Base-by-base conservation (phyloP, 2,329 filamentous ascomycete genomes). In the Penicillium concentricum region DNA sequence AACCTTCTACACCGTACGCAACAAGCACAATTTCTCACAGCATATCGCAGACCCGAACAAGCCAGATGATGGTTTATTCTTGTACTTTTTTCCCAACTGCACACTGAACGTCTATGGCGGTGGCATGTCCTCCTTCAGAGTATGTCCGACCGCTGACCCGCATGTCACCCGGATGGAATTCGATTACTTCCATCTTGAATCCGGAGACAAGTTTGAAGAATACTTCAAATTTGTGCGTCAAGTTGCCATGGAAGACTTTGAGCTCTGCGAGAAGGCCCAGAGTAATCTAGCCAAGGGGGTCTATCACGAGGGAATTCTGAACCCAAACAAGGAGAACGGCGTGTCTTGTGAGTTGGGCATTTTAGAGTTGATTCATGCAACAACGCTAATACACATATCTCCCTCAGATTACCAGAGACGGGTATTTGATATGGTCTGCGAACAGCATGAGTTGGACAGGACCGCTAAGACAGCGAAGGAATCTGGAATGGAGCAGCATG, bases 81-180 rank as follows among this genome's bases (percentile, higher is more conserved):
- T 84, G 8, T 85, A 83, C 61, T 82, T 84, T 72, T 84, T 84
- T 64, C 82, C 82, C 0, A 81, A 78, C 57, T 83, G 80, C 63
- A 84, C 81, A 0, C 63, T 84, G 44, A 84, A 84, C 54, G 78
- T 84, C 38, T 84, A 85, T 54, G 82, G 81, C 1, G 82, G 82
- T 1, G 82, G 82, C 4, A 83, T 84, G 81, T 79, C 79, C 12
- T 81, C 76, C 5, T 85, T 84, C 69, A 78, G 82, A 1, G 81
- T 83, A 1, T 81, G 81, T 59, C 82, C 82, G 1, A 80, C 78
- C 0, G 69, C 75, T 1, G 74, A 81, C 24, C 81, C 82, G 0
- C 74, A 76, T 0, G 71, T 81, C 18, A 80, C 79, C 0, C 72
- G 80, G 15, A 84, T 84, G 82, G 81, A 84, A 61, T 85, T 85